These are phyloP conservation scores for Pythium aristosporum DNA, from an alignment of 352 stramenopile genomes.

Conservation along the genomic window DNA sequence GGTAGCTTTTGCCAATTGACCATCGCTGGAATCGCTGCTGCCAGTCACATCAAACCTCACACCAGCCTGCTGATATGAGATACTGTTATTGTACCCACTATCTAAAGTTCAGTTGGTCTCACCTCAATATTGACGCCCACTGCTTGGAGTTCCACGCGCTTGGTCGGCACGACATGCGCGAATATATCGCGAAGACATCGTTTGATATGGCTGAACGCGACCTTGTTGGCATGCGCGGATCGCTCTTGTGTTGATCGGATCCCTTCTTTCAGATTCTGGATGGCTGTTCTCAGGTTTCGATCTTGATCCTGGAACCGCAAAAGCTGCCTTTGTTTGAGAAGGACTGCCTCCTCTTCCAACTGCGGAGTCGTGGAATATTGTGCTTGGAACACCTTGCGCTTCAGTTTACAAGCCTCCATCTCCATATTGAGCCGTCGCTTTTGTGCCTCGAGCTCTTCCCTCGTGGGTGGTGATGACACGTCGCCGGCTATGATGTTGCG, in stretches of 20 bases:
- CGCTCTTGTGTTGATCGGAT: slow-evolving; percentile 28
- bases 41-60: slow-evolving; percentile 17
- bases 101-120: neutral
- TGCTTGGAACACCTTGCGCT: slow-evolving; percentile 18
- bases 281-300: slow-evolving; percentile 18
- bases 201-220: slow-evolving; percentile 24
- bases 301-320: slow-evolving; percentile 17
- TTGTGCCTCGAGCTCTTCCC: slow-evolving; percentile 1
- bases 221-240: slow-evolving; percentile 27
- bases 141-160: slow-evolving; percentile 16
- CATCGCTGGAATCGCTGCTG: neutral
- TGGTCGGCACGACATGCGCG: slow-evolving; percentile 25
- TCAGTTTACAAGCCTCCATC: slow-evolving; percentile 1
- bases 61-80: slow-evolving; percentile 9
- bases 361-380: neutral
- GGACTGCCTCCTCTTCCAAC: slow-evolving; percentile 14
- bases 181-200: slow-evolving; percentile 31
- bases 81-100: neutral
- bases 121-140: slow-evolving; percentile 29
- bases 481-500: neutral
- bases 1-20: slow-evolving; percentile 3
- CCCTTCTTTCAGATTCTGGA: slow-evolving; percentile 26
- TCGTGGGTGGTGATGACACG: neutral
- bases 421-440: neutral
- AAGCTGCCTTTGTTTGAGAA: slow-evolving; percentile 26